A percentile compares a stretch with the other conserved stretches of the same genome.
Evolutionary conservation across 2,329 filamentous ascomycete species (phyloP).

Genomic region (Trichoderma oligosporum): DNA sequence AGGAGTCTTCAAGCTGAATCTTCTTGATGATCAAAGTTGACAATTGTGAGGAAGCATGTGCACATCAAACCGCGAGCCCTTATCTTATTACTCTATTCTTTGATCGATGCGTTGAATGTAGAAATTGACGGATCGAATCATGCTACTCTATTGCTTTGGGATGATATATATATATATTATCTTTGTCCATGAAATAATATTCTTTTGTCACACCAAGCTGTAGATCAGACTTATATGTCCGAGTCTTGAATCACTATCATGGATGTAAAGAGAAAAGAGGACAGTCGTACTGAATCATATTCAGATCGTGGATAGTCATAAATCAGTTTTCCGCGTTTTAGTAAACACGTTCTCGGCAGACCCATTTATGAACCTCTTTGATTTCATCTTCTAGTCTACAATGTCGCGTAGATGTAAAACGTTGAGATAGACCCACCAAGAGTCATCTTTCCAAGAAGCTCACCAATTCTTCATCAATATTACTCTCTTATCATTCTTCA

Average conservation of each 20-base stretch:
- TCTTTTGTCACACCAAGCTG: no score
- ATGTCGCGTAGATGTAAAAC: not conserved
- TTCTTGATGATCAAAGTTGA: not conserved
- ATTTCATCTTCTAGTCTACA: not conserved
- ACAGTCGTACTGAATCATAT: no score
- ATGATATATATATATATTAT: no score
- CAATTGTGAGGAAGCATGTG: not conserved
- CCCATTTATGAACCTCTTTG: not conserved
- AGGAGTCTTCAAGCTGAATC: not conserved
- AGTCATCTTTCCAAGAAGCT: not conserved
- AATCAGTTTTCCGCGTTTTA: slow-evolving; percentile 26
- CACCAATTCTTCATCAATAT: not conserved
- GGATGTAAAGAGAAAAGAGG: no score
- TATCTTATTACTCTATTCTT: not conserved
- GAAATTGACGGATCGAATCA: not conserved
- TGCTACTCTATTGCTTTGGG: not conserved
- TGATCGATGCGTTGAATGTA: not conserved
- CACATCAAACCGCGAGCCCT: not conserved
- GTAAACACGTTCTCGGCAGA: not conserved
- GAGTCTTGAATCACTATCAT: no score
- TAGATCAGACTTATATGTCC: no score
- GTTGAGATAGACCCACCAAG: not conserved
- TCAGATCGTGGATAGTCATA: no score
- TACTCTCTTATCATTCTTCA: not conserved
- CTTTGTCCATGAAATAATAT: not conserved